Evolutionary conservation across 2,329 filamentous ascomycete genomes (phyloP), one percentile per base, ranked within the genome.

Genomic region (Xylariaceae sp.): DNA sequence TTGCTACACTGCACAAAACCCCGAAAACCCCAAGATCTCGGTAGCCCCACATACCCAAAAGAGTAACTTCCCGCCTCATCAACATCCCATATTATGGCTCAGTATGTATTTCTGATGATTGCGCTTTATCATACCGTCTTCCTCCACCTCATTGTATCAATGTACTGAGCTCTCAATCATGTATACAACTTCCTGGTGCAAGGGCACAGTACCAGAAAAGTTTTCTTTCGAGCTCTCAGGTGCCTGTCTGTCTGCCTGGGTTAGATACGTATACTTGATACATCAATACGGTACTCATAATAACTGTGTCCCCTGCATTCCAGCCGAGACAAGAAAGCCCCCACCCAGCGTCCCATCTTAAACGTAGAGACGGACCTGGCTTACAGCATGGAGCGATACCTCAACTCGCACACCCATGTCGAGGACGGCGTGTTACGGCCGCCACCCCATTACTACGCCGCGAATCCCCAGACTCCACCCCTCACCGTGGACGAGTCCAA

Each of bases 371-470:
- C 43, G 14, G 54, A 58, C 24, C 30, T 47, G 7, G 37, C 42
- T n/a, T 58, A 58, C 38, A 56, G 44, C 33, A 30, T 58, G 30
- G 46, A 53, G 18, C 50, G 55, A n/a, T 58, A 50, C 38, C 33
- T 53, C 16, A 51, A 56, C 33, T 45, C 54, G 23, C 47, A 54
- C 14, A 41, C 44, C 12, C 54, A 55, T 29, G 39, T 45, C 7
- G 52, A 54, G 17, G 54, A 55, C 43, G 43, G 45, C n/a, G 15
- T 47, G 29, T 37, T 55, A 24, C 48, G 53, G 19, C 47, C 50
- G 5, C 47, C 50, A 4, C 42, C 48, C 11, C 48, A 48, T 16
- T 19, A 40, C 9, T 47, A 49, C 15, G 44, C 48, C 11, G 42
- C 31, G n/a, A n/a, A 11, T 24, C 21, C 21, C 11, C 6, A 24